phyloP scores from a whole-genome alignment of 176 grass and related monocot species.

The Rhipidocladum racemiflorum region DNA sequence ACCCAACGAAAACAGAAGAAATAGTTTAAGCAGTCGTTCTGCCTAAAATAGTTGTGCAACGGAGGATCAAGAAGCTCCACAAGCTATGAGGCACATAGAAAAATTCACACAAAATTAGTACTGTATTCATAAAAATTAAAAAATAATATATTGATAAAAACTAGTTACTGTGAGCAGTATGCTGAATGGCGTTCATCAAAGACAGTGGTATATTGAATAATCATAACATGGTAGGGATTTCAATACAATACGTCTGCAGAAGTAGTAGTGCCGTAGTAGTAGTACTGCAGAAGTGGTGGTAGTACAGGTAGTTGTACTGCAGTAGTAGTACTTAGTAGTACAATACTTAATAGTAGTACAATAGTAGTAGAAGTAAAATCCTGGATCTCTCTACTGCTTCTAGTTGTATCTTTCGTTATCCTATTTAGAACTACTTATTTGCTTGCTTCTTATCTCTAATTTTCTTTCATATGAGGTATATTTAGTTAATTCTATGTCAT shows the following conservation, averaged over 20 bases:
- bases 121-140: background rate
- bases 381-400: too few species aligned
- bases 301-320: too few species aligned
- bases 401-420: too few species aligned
- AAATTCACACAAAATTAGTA: slow-evolving; percentile 28
- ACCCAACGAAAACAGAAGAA: slow-evolving; percentile 99
- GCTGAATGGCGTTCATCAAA: background rate
- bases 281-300: too few species aligned
- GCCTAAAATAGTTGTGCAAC: slow-evolving; percentile 85
- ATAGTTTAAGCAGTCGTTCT: slow-evolving; percentile 90
- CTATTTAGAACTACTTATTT: too few species aligned
- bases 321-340: too few species aligned
- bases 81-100: slow-evolving; percentile 45
- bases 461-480: too few species aligned
- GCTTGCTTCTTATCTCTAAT: too few species aligned
- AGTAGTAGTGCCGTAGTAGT: too few species aligned
- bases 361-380: too few species aligned
- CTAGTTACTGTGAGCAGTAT: slow-evolving; percentile 1
- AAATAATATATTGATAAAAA: background rate
- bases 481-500: too few species aligned
- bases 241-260: slow-evolving; percentile 4
- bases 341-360: too few species aligned
- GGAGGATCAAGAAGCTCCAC: slow-evolving; percentile 86
- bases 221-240: background rate
- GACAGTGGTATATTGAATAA: background rate